Evolutionary conservation across 495 filamentous ascomycete species (phyloP).

Genomic region (Penicillium dipodomyicola): DNA sequence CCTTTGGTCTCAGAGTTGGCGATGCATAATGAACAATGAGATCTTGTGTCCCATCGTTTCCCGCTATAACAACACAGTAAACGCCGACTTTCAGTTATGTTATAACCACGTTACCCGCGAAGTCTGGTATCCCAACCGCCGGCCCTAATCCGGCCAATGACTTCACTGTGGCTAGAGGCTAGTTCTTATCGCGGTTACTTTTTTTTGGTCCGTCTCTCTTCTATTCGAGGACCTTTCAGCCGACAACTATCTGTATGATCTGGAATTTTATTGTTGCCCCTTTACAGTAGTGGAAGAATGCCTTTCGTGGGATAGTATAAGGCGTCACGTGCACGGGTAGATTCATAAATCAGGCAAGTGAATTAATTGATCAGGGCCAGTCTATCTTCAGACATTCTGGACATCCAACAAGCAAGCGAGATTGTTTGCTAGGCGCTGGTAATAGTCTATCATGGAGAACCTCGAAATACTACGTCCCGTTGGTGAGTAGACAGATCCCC

Average conservation of each 20-base stretch:
- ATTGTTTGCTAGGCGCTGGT: not conserved
- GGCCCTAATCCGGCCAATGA: not conserved
- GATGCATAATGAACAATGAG: not conserved
- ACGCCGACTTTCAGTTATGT: not conserved
- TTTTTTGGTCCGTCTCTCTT: too few species aligned
- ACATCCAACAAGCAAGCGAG: not conserved
- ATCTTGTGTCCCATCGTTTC: not conserved
- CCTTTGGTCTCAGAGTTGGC: not conserved
- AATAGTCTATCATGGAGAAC: slow-evolving; percentile 18
- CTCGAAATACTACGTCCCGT: slow-evolving; percentile 31
- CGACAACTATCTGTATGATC: not conserved
- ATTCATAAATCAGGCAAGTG: not conserved
- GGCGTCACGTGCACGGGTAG: slow-evolving; percentile 11
- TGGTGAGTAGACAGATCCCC: slow-evolving; percentile 23
- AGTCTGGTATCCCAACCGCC: not conserved
- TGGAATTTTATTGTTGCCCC: not conserved
- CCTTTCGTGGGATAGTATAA: not conserved
- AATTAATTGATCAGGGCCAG: not conserved
- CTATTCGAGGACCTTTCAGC: not conserved
- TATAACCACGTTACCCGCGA: not conserved
- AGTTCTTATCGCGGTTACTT: too few species aligned
- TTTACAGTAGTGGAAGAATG: not conserved
- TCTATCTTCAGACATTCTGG: not conserved
- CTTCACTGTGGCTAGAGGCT: too few species aligned
- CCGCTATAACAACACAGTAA: not conserved